phyloP scores from a whole-genome alignment of 148 eudicot genomes.

The Talinum fruticosum region DNA sequence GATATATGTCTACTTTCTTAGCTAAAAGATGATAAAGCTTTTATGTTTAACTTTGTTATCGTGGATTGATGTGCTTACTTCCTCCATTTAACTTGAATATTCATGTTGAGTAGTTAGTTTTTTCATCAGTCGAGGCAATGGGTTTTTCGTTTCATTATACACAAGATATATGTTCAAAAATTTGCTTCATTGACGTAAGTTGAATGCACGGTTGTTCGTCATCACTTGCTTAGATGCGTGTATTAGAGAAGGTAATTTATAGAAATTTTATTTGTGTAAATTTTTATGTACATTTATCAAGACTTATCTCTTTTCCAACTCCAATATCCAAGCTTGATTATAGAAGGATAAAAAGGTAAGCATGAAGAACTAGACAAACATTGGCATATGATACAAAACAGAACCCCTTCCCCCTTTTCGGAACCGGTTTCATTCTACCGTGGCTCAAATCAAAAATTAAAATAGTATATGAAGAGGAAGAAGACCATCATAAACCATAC shows the following conservation, averaged over 20 bases:
- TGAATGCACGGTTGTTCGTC: neutral
- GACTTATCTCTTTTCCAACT: too few relatives aligned
- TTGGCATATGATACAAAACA: too few relatives aligned
- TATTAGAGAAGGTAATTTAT: neutral
- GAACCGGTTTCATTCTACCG: too few relatives aligned
- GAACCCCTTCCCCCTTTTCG: too few relatives aligned
- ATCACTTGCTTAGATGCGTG: neutral
- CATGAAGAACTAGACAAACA: too few relatives aligned
- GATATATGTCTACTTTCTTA: conserved; percentile 15
- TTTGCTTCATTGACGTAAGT: neutral
- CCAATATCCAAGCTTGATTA: too few relatives aligned
- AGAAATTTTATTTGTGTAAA: neutral
- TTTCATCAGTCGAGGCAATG: neutral
- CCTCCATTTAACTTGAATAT: neutral
- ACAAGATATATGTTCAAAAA: neutral
- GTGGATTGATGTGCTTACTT: neutral
- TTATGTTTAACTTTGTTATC: neutral
- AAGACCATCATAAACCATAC: too few relatives aligned
- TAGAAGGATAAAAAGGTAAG: too few relatives aligned
- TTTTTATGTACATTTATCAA: too few relatives aligned
- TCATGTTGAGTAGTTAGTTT: neutral
- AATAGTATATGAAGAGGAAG: too few relatives aligned
- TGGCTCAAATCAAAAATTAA: too few relatives aligned
- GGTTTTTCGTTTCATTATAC: neutral
- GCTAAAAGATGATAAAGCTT: neutral